phyloP scores from a whole-genome alignment of 345 rosid species.

The Syzygium aqueum region DNA sequence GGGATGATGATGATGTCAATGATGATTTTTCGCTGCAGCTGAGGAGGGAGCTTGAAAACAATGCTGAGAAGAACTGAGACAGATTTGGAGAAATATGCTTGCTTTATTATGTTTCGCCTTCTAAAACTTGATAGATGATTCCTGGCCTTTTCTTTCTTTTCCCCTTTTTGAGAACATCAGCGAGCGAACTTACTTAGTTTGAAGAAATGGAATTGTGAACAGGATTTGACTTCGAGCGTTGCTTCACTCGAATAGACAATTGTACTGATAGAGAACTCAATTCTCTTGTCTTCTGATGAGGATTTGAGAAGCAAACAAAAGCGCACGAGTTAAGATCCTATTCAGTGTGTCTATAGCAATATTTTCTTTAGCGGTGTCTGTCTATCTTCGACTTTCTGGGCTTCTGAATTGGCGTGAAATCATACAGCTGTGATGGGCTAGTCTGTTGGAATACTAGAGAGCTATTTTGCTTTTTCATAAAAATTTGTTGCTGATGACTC shows the following conservation, averaged over 20 bases:
- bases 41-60: conserved; percentile 69
- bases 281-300: background rate
- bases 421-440: background rate
- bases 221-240: background rate
- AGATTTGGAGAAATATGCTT: background rate
- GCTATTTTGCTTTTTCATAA: background rate
- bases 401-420: background rate
- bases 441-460: background rate
- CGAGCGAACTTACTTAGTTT: background rate
- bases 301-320: background rate
- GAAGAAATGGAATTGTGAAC: background rate
- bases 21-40: conserved; percentile 90
- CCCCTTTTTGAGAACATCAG: background rate
- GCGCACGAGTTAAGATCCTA: background rate
- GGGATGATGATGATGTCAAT: conserved; percentile 92
- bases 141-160: background rate
- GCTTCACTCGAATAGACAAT: background rate
- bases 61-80: conserved; percentile 36
- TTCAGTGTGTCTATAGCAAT: background rate
- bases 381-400: background rate
- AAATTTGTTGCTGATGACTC: background rate
- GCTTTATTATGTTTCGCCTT: background rate
- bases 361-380: background rate
- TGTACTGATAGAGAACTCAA: background rate
- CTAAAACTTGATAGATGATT: background rate